Evolutionary conservation across 805 yeast species (phyloP), one percentile per base, ranked within the genome.

Genomic region (Saturnispora hagleri): DNA sequence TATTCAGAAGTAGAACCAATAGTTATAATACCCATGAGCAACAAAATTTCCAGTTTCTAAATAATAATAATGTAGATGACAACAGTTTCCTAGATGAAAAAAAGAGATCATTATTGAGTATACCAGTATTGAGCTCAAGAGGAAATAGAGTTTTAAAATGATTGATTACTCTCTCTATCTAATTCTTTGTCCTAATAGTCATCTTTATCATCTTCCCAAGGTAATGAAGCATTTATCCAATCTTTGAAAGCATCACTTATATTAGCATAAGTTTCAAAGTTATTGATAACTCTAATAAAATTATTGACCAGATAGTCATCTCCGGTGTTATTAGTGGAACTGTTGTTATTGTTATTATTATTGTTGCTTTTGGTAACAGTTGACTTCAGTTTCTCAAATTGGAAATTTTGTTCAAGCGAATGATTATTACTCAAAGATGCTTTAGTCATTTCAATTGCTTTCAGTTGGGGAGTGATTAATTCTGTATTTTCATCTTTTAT

Each of bases 401-500:
- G 63, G 55, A 67, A 66, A 54, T 67, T 68, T 17, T 67, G 64
- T 40, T 63, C 63, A 24, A 68, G 53, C 3, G 68, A 63, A 53
- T 63, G 42, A 38, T 38, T 38, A 38, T 38, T 38, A 17, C 42
- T 38, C 13, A 38, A 17, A 18, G 15, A 18, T 3, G 42, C 22
- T 38, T 38, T 38, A 38, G 22, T 27, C 51, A 50, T 48, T 35
- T 46, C 43, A 40, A 50, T 40, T 3, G 50, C 24, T 22, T 45
- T 43, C 28, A 38, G 18, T 18, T 38, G 42, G 9, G 42, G 42
- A 10, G 34, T 13, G 12, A 38, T 20, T 18, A 18, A 38, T 38
- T 38, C 42, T 38, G 60, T 62, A 31, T 61, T 64, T 55, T 78
- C 86, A 0, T 85, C 87, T 67, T 88, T 88, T 51, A 86, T 72